Percentiles rank a stretch among this genome's conserved stretches.
These are phyloP conservation scores for Arthrinium puccinioides DNA, from an alignment of 2,329 filamentous ascomycete species.

Conservation along the genomic window DNA sequence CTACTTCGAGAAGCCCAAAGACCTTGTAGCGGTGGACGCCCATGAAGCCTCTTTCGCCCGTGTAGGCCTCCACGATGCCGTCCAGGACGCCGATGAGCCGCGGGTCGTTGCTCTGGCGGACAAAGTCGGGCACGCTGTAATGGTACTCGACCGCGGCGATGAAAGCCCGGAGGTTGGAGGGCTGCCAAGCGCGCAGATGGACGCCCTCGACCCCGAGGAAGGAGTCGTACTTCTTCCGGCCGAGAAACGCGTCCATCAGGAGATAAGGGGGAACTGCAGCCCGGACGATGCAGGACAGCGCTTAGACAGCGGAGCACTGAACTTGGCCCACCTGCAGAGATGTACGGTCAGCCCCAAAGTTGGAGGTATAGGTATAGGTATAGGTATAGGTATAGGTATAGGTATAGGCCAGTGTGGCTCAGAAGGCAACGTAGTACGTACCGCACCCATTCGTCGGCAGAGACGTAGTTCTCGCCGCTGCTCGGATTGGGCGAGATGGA, in stretches of 20 bases:
- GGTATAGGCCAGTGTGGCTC: too few species aligned
- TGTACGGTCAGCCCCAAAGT: too few species aligned
- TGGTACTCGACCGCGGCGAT: constrained; percentile 48
- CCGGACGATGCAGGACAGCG: constrained; percentile 43
- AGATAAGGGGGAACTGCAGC: constrained; percentile 45
- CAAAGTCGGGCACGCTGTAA: constrained; percentile 46
- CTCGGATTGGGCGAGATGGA: constrained; percentile 45
- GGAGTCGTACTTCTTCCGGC: constrained; percentile 41
- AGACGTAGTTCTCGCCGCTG: constrained; percentile 42
- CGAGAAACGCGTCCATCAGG: constrained; percentile 48
- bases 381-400: too few species aligned
- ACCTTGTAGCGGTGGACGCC: constrained; percentile 50
- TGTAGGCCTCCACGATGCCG: constrained; percentile 47
- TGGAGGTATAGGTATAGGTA: too few species aligned
- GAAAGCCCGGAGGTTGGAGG: constrained; percentile 46
- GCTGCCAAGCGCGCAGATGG: constrained; percentile 45
- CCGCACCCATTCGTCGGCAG: constrained; percentile 39
- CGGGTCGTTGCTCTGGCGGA: constrained; percentile 40
- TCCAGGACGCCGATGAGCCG: constrained; percentile 45
- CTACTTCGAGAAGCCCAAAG: constrained; percentile 47
- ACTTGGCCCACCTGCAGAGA: constrained; percentile 46
- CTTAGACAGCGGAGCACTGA: constrained; percentile 42
- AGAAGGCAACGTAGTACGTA: too few species aligned
- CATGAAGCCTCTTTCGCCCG: constrained; percentile 49
- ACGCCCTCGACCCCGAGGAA: constrained; percentile 45